phyloP scores from a whole-genome alignment of 179 eudicot species.

The Camellia oleifera region DNA sequence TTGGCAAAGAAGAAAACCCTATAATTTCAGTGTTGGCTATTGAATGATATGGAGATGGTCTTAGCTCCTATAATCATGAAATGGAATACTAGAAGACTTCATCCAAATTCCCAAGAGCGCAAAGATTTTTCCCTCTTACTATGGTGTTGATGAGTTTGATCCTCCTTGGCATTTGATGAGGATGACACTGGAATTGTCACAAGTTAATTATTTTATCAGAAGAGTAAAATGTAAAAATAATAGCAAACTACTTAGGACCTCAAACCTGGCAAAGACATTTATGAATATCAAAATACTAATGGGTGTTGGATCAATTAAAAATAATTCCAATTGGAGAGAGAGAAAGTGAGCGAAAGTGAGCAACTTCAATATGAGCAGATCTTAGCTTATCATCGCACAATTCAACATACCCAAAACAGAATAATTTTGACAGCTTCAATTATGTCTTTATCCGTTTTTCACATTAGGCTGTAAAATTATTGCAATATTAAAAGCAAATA shows the following conservation, averaged over 20 bases:
- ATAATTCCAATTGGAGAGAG: not conserved
- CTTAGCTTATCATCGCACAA: not conserved
- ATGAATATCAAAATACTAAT: not conserved
- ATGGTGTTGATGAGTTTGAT: constrained; percentile 13
- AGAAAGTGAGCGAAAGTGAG: not conserved
- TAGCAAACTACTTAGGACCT: not conserved
- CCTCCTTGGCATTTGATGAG: constrained; percentile 6
- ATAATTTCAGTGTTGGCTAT: not conserved
- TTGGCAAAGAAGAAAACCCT: not conserved
- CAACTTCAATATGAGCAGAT: not conserved
- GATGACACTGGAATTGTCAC: constrained; percentile 9
- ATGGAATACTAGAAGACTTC: not conserved
- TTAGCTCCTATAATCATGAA: not conserved
- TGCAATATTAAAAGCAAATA: not conserved
- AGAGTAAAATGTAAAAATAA: not conserved
- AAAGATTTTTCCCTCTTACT: constrained; percentile 13
- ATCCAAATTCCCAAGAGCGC: constrained; percentile 12
- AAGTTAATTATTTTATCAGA: not conserved
- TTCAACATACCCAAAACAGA: not conserved
- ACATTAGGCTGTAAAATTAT: not conserved
- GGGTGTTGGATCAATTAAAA: too few species aligned
- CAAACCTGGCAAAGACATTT: not conserved
- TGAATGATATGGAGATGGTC: not conserved
- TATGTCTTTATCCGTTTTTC: not conserved
- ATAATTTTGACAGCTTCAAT: not conserved